These are phyloP conservation scores for Cucurbita maxima DNA, from an alignment of 306 rosid species.

Conservation along the genomic window DNA sequence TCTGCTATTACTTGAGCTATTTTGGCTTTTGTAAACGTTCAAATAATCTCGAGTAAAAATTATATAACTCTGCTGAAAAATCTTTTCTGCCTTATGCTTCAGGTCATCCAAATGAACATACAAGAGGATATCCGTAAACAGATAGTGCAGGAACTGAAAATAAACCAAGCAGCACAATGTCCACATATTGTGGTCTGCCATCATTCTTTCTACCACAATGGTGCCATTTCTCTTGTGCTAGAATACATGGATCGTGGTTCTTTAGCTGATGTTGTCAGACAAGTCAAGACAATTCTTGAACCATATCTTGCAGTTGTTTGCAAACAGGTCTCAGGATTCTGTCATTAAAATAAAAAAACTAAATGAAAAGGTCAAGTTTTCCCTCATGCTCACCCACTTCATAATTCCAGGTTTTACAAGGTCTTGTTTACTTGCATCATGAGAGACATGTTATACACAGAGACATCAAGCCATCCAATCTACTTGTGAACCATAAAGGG, in stretches of 20 bases:
- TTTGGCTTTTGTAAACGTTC: background rate
- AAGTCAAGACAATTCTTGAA: constrained; percentile 75
- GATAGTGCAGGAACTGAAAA: constrained; percentile 96
- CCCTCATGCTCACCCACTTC: background rate
- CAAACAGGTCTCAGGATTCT: constrained; percentile 54
- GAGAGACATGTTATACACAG: constrained; percentile 92
- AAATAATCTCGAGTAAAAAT: background rate
- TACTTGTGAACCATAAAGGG: constrained; percentile 89
- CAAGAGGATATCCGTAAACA: constrained; percentile 93
- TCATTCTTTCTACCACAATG: constrained; percentile 90
- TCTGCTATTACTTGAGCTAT: background rate
- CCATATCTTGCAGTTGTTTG: constrained; percentile 79
- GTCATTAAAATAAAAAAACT: background rate
- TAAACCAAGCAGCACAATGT: constrained; percentile 94
- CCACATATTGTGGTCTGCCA: constrained; percentile 86
- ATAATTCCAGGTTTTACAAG: constrained; percentile 66
- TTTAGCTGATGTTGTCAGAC: constrained; percentile 71
- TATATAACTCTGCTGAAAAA: background rate
- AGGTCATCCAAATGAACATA: constrained; percentile 95
- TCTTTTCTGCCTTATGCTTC: constrained; percentile 12
- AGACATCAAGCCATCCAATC: constrained; percentile 93
- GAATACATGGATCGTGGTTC: constrained; percentile 99
- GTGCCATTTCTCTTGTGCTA: constrained; percentile 77
- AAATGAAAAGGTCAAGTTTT: background rate
- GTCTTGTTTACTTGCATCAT: constrained; percentile 88